Evolutionary conservation across 108 stramenopile species (phyloP), one percentile per base, ranked within the genome.

Genomic region (Skeletonema menzelii): DNA sequence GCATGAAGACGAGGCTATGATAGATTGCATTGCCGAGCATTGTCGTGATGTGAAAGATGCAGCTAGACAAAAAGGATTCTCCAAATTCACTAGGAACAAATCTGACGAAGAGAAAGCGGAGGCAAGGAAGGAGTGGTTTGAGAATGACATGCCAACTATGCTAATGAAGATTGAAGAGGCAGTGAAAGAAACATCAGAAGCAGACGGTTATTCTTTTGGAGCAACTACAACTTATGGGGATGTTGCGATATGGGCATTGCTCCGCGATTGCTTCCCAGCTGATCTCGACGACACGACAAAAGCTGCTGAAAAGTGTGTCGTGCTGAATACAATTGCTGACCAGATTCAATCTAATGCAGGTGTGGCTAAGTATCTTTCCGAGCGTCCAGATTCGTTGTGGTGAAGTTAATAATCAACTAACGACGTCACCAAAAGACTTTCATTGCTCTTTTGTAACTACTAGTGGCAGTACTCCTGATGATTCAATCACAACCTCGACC

Each of bases 1-100:
- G 8, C 57, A 63, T 12, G 81, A 79, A 67, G 84, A 87, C 15
- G 86, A 79, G 55, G 86, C 81, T 19, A 58, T 82, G 19, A 82
- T 89, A 17, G 88, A 90, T 75, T 86, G 84, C 68, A 76, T 90
- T 37, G 75, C 86, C 5, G 88, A 90, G 47, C 86, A 90, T 64
- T 83, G 82, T 38, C 79, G 86, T 28, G 88, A 90, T 49, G 83
- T 87, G 37, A 86, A 86, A 59, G 84, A 87, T 58, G 79, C 83
- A 20, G 76, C 71, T 17, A 56, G 63, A 40, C 34, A 34, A 34
- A 87, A 87, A 65, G 84, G 83, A 37, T 87, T 87, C 79, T 84
- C 82, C 0, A 55, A 46, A 53, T 87, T 87, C 69, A 75, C 72
- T 34, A 83, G 82, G 53, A 65, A 58, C 34, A 86, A 82, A 75